A percentile compares a stretch with the other conserved stretches of the same genome.
These are phyloP conservation scores for Pythium utonaiense DNA, from an alignment of 352 stramenopile genomes.

Conservation along the genomic window DNA sequence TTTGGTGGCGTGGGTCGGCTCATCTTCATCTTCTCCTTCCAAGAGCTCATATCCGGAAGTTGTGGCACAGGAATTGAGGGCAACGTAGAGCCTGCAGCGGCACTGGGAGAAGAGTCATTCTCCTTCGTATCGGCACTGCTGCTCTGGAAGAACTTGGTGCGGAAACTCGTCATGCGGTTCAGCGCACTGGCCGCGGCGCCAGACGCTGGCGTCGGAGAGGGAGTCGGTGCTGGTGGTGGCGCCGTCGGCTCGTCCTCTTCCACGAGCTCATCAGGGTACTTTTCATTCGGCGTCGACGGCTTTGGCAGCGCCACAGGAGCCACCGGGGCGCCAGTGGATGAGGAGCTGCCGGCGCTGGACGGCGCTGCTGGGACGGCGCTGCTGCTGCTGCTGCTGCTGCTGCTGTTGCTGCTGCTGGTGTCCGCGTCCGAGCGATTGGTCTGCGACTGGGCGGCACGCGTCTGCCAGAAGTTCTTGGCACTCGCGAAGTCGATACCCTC, in stretches of 20 bases:
- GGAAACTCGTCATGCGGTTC: constrained; percentile 17
- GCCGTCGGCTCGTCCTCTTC: constrained; percentile 5
- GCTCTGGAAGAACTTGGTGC: constrained; percentile 18
- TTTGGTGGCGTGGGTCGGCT: constrained; percentile 23
- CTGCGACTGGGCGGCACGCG: constrained; percentile 39
- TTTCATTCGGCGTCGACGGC: constrained; percentile 16
- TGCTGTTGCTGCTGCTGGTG: background rate
- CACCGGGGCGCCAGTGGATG: background rate
- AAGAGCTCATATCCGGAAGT: constrained; percentile 34
- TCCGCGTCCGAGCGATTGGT: constrained; percentile 6
- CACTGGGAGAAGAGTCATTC: constrained; percentile 7
- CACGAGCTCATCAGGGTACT: constrained; percentile 14
- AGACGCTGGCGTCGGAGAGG: background rate
- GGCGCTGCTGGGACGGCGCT: background rate
- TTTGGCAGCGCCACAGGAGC: background rate
- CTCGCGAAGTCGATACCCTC: constrained; percentile 35
- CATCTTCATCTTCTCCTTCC: constrained; percentile 49
- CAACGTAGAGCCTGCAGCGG: background rate
- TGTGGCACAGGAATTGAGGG: constrained; percentile 19
- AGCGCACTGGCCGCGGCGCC: constrained; percentile 4
- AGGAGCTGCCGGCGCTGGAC: background rate
- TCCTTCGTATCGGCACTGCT: constrained; percentile 16
- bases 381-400: background rate
- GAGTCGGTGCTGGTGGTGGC: background rate
- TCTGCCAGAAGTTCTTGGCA: constrained; percentile 69